Percentiles rank a stretch among this genome's conserved stretches.
phyloP scores from a whole-genome alignment of 371 early-diverging fungal genomes.

The Mucor piriformis region DNA sequence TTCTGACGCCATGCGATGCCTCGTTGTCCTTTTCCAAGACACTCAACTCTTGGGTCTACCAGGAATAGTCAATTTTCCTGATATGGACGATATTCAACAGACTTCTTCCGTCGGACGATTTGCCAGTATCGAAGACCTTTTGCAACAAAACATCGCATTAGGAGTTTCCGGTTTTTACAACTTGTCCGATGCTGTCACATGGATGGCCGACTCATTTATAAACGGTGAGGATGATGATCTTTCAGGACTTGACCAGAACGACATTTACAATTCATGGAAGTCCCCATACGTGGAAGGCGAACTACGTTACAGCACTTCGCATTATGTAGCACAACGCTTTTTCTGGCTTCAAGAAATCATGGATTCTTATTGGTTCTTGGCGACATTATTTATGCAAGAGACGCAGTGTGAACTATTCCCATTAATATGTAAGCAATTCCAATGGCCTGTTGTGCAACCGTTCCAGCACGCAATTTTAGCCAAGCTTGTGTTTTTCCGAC shows the following conservation, averaged over 20 bases:
- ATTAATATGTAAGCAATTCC: slow-evolving; percentile 25
- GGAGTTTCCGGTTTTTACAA: slow-evolving; percentile 40
- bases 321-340: background rate
- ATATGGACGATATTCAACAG: slow-evolving; percentile 9
- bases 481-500: slow-evolving; percentile 42
- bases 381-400: slow-evolving; percentile 5
- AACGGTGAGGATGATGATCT: background rate
- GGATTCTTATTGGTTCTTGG: slow-evolving; percentile 17
- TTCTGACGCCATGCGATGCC: slow-evolving; percentile 26
- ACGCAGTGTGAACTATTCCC: slow-evolving; percentile 22
- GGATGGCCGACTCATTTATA: slow-evolving; percentile 17
- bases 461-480: slow-evolving; percentile 29
- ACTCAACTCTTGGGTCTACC: slow-evolving; percentile 29
- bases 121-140: slow-evolving; percentile 28
- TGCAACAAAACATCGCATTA: slow-evolving; percentile 41
- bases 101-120: slow-evolving; percentile 21
- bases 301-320: background rate
- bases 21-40: slow-evolving; percentile 38
- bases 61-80: slow-evolving; percentile 9
- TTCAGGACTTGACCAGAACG: slow-evolving; percentile 1
- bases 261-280: slow-evolving; percentile 7
- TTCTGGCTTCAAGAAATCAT: slow-evolving; percentile 20
- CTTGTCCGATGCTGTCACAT: slow-evolving; percentile 24
- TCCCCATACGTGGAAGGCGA: background rate
- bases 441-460: slow-evolving; percentile 20